Evolutionary conservation across 2,329 filamentous ascomycete genomes (phyloP).

Genomic region (Apiospora saccharicola): DNA sequence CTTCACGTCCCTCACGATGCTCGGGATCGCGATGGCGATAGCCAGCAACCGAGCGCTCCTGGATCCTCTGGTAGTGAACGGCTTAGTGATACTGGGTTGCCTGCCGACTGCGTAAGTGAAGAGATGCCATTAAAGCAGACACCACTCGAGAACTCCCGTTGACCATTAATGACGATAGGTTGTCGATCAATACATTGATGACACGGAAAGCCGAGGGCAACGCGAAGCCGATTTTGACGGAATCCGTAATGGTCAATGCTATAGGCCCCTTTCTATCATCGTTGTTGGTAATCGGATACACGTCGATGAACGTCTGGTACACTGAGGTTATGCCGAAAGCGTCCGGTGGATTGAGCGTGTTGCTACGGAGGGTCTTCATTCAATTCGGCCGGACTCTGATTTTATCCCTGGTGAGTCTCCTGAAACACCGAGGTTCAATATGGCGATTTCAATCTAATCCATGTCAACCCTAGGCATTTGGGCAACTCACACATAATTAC

Average conservation of each 20-base stretch:
- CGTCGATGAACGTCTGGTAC: background rate
- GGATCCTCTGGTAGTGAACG: slow-evolving; percentile 12
- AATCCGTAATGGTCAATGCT: slow-evolving; percentile 17
- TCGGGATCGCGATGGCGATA: background rate
- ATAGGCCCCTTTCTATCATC: slow-evolving; percentile 5
- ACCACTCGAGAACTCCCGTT: background rate
- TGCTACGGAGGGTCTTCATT: background rate
- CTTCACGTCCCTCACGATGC: slow-evolving; percentile 5
- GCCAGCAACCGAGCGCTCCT: slow-evolving; percentile 10
- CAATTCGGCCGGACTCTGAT: slow-evolving; percentile 17
- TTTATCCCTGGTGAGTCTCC: background rate
- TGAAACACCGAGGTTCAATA: too few species aligned
- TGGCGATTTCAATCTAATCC: background rate
- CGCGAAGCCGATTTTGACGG: background rate
- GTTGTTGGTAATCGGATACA: slow-evolving; percentile 6
- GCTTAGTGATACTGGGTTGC: slow-evolving; percentile 18
- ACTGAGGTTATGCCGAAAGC: background rate
- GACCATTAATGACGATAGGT: background rate
- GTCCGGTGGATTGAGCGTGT: background rate
- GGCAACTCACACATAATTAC: background rate
- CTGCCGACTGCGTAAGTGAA: slow-evolving; percentile 19
- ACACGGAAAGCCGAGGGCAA: slow-evolving; percentile 8
- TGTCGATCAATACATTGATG: slow-evolving; percentile 18
- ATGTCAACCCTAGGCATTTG: background rate
- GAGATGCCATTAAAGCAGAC: background rate